Conservation (phyloP, 768 basidiomycete species). For the Mycena indigotica region DNA sequence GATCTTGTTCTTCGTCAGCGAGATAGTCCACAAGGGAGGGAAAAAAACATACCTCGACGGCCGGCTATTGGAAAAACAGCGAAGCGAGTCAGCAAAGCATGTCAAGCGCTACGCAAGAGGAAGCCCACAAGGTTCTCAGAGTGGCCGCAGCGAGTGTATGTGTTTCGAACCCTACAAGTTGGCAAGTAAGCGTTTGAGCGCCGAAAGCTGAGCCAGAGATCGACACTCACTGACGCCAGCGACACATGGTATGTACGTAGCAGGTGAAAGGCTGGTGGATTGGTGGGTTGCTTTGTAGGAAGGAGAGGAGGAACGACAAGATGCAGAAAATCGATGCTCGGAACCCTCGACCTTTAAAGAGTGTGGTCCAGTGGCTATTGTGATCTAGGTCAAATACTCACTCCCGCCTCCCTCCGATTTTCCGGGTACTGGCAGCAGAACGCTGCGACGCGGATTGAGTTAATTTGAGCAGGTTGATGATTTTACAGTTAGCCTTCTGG, state of each 20-base stretch:
- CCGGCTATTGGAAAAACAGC: constrained; percentile 18
- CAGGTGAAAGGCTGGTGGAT: constrained; percentile 4
- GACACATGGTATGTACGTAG: constrained; percentile 50
- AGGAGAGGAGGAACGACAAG: constrained; percentile 11
- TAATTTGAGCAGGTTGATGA: constrained; percentile 7
- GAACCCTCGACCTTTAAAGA: constrained; percentile 20
- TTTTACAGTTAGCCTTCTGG: constrained; percentile 12
- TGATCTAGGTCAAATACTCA: constrained; percentile 9
- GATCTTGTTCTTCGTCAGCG: too few species aligned
- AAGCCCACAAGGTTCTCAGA: constrained; percentile 42
- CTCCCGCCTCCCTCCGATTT: constrained; percentile 1
- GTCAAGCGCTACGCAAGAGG: neutral
- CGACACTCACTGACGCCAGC: constrained; percentile 52
- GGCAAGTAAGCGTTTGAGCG: constrained; percentile 1
- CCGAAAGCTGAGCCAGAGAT: constrained; percentile 1
- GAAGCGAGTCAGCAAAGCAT: constrained; percentile 28
- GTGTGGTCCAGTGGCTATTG: constrained; percentile 1
- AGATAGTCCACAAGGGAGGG: too few species aligned
- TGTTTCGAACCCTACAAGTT: constrained; percentile 43
- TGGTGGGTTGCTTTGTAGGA: constrained; percentile 12
- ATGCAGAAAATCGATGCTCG: neutral
- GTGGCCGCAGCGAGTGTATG: constrained; percentile 53
- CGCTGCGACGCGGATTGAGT: constrained; percentile 3
- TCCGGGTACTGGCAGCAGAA: neutral
- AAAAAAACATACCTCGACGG: constrained; percentile 8